Percentiles rank a stretch among this genome's conserved stretches.
These are phyloP conservation scores for Leishmania arabica DNA, from an alignment of 208 protist genomes.

Conservation along the genomic window DNA sequence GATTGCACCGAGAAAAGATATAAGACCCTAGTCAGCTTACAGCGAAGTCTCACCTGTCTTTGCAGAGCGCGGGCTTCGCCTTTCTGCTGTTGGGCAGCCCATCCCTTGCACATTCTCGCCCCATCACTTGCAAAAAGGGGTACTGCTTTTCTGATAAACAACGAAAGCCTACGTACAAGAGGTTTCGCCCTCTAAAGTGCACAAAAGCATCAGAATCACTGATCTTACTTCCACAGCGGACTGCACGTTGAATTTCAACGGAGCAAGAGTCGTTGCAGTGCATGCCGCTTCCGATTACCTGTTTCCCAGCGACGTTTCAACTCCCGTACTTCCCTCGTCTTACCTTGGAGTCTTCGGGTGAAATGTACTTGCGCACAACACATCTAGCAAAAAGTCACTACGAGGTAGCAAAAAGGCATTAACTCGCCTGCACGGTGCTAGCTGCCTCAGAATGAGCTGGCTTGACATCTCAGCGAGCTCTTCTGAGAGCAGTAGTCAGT, in stretches of 20 bases:
- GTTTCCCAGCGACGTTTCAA: not conserved
- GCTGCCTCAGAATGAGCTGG: not conserved
- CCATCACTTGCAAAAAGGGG: not conserved
- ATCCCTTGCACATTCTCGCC: not conserved
- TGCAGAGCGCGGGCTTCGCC: not conserved
- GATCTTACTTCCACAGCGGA: not conserved
- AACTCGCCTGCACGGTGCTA: not conserved
- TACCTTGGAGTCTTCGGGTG: not conserved
- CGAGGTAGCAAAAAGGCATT: not conserved
- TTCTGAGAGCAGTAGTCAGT: slow-evolving; percentile 2
- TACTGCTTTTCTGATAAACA: not conserved
- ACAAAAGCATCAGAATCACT: not conserved
- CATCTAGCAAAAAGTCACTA: not conserved
- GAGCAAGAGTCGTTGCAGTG: too few relatives aligned
- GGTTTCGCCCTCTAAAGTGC: not conserved
- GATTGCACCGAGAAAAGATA: not conserved
- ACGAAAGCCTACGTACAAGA: not conserved
- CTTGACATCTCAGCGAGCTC: not conserved
- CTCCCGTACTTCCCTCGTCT: not conserved
- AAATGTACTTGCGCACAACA: not conserved
- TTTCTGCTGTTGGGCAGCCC: not conserved
- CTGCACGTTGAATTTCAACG: not conserved
- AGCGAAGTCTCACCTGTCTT: not conserved
- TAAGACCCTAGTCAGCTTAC: too few relatives aligned
- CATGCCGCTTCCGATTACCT: not conserved